These are phyloP conservation scores for Botryotinia globosa DNA, from an alignment of 2,329 filamentous ascomycete species.

Conservation along the genomic window DNA sequence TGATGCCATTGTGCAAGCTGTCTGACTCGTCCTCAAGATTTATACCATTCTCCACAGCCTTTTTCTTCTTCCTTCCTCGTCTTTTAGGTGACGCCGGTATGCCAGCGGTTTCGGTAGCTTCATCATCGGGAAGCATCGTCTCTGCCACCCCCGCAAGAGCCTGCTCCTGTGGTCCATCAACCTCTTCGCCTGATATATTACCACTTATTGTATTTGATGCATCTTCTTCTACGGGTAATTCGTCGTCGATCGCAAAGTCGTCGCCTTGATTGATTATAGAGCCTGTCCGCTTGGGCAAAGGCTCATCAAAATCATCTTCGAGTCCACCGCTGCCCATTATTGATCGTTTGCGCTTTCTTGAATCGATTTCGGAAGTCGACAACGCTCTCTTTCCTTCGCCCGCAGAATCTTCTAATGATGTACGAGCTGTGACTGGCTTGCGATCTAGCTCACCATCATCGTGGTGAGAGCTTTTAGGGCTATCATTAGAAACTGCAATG, in stretches of 20 bases:
- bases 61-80: slow-evolving; percentile 40
- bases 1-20: slow-evolving; percentile 24
- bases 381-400: slow-evolving; percentile 31
- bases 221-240: slow-evolving; percentile 44
- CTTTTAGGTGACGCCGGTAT: slow-evolving; percentile 37
- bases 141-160: slow-evolving; percentile 42
- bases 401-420: slow-evolving; percentile 37
- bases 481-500: slow-evolving; percentile 39
- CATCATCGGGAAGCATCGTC: slow-evolving; percentile 43
- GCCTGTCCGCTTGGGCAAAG: slow-evolving; percentile 51
- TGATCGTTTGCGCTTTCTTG: slow-evolving; percentile 41
- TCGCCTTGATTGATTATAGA: slow-evolving; percentile 45
- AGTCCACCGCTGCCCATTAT: slow-evolving; percentile 35
- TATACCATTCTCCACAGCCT: slow-evolving; percentile 31
- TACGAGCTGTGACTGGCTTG: slow-evolving; percentile 37
- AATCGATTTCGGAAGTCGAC: slow-evolving; percentile 33
- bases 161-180: slow-evolving; percentile 51
- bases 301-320: slow-evolving; percentile 40
- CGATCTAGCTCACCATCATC: slow-evolving; percentile 39
- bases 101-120: slow-evolving; percentile 33
- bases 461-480: slow-evolving; percentile 41
- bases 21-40: slow-evolving; percentile 31
- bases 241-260: slow-evolving; percentile 47
- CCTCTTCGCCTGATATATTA: slow-evolving; percentile 39
- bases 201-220: slow-evolving; percentile 36